Conservation (phyloP, 1,139 yeast genomes). For the Ashbya aceris region DNA sequence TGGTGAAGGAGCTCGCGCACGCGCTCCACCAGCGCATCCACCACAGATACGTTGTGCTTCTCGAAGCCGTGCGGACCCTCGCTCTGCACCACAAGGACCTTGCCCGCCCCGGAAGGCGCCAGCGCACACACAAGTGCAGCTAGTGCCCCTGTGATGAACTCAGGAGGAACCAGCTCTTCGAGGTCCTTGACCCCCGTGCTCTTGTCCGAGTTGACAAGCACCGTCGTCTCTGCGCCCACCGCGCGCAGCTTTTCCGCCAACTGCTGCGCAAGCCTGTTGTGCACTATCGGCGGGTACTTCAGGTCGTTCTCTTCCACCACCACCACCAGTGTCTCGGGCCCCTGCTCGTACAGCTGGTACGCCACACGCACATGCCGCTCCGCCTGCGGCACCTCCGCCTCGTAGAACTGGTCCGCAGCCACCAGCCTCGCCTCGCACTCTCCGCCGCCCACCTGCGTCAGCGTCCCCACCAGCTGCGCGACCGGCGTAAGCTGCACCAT, state of each 20-base stretch:
- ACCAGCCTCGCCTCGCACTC: background rate
- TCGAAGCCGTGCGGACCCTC: conserved; percentile 31
- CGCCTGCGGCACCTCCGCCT: conserved; percentile 4
- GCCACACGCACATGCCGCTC: background rate
- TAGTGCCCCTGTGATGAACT: conserved; percentile 27
- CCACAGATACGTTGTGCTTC: conserved; percentile 20
- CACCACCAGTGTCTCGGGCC: conserved; percentile 6
- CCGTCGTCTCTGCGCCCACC: conserved; percentile 4
- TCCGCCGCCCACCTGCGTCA: background rate
- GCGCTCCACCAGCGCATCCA: conserved; percentile 23
- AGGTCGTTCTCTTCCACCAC: conserved; percentile 6
- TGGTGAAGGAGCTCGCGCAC: conserved; percentile 4
- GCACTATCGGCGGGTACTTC: conserved; percentile 6
- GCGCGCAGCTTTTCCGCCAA: conserved; percentile 1
- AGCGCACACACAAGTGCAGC: conserved; percentile 21
- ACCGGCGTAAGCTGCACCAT: conserved; percentile 7
- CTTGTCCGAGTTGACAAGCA: conserved; percentile 26
- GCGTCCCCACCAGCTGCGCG: conserved; percentile 10
- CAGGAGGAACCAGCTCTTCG: conserved; percentile 23
- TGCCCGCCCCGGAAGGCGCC: conserved; percentile 3
- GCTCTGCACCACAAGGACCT: conserved; percentile 24
- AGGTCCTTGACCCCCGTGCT: conserved; percentile 16
- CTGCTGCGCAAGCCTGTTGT: conserved; percentile 3
- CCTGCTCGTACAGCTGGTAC: conserved; percentile 3
- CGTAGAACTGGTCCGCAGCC: conserved; percentile 5